A percentile compares a stretch with the other conserved stretches of the same genome.
phyloP scores from a whole-genome alignment of 208 protist genomes.

The Spongospora subterranea region DNA sequence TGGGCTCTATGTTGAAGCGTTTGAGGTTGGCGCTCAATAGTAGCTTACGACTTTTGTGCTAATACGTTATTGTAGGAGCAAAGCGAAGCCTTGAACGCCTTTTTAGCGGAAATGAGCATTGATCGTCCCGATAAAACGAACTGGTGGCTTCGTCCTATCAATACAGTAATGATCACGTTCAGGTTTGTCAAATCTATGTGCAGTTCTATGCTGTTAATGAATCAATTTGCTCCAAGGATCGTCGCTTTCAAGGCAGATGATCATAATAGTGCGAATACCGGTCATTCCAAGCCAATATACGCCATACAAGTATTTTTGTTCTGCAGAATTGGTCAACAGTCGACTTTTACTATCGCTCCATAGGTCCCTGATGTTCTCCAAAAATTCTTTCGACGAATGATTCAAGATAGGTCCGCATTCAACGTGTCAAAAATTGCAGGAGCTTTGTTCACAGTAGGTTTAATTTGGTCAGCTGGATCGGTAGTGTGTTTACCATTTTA shows the following conservation, averaged over 20 bases:
- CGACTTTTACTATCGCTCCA: neutral
- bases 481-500: neutral
- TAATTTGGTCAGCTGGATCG: neutral
- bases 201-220: neutral
- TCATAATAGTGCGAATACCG: neutral
- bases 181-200: neutral
- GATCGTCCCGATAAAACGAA: constrained; percentile 48
- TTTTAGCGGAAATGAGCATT: constrained; percentile 17
- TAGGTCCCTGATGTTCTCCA: constrained; percentile 39
- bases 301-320: constrained; percentile 18
- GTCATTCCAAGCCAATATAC: constrained; percentile 22
- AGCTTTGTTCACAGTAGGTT: constrained; percentile 40
- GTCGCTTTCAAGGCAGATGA: constrained; percentile 47
- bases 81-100: neutral
- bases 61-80: neutral
- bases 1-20: constrained; percentile 12
- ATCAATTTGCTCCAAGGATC: neutral
- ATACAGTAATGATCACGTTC: constrained; percentile 41
- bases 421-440: constrained; percentile 49
- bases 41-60: neutral
- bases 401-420: constrained; percentile 10
- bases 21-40: constrained; percentile 45
- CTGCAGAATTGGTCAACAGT: neutral
- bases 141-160: constrained; percentile 45
- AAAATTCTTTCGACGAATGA: constrained; percentile 44